Conservation (phyloP, 106 monocot species). For the Dioscorea alata region DNA sequence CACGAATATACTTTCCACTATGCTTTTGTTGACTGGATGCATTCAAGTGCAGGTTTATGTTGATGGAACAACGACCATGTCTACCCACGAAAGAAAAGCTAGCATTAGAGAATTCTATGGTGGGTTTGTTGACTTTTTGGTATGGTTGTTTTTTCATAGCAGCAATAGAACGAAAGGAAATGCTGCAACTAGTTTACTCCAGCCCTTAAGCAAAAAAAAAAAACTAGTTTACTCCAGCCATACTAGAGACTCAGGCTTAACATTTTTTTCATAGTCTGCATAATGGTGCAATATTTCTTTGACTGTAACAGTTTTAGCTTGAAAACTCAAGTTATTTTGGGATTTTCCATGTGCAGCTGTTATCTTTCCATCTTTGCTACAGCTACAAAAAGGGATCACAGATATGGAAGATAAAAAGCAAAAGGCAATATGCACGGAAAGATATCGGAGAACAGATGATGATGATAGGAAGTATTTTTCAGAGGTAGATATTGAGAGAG, state of each 20-base stretch:
- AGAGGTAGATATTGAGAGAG: slow-evolving; percentile 67
- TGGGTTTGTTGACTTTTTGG: slow-evolving; percentile 13
- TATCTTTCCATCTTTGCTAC: slow-evolving; percentile 65
- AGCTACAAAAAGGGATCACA: slow-evolving; percentile 73
- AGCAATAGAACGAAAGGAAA: background rate
- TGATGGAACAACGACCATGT: slow-evolving; percentile 87
- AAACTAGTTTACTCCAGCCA: too few relatives aligned
- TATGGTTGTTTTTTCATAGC: background rate
- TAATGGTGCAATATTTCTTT: too few relatives aligned
- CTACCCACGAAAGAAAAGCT: slow-evolving; percentile 86
- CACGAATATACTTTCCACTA: too few relatives aligned
- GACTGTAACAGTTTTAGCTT: too few relatives aligned
- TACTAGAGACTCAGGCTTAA: too few relatives aligned
- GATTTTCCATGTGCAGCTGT: slow-evolving; percentile 26
- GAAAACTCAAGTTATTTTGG: background rate
- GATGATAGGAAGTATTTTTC: slow-evolving; percentile 30
- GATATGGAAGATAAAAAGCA: slow-evolving; percentile 89
- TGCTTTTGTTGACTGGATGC: background rate
- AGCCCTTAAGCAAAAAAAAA: too few relatives aligned
- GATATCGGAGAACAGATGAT: slow-evolving; percentile 54
- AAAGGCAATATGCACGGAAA: slow-evolving; percentile 67
- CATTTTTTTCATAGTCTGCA: too few relatives aligned
- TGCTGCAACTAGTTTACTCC: too few relatives aligned
- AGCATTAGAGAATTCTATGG: slow-evolving; percentile 85
- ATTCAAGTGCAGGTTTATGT: slow-evolving; percentile 52